Evolutionary conservation across 306 rosid species (phyloP).

Genomic region (Elaeagnus macrophylla): DNA sequence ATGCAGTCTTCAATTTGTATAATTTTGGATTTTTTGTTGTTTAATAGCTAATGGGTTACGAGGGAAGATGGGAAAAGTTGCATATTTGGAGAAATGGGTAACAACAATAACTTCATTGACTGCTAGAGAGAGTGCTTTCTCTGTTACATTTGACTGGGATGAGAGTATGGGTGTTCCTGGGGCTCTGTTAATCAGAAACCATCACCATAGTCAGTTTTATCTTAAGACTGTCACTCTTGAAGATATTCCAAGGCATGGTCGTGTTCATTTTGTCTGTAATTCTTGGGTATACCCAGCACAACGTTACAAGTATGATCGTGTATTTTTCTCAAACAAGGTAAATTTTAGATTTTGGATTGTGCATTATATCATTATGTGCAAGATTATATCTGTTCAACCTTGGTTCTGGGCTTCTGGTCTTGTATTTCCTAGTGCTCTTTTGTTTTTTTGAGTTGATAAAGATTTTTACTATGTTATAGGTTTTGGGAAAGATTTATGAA

Average conservation of each 20-base stretch:
- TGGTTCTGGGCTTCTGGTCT: neutral
- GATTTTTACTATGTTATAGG: too few relatives aligned
- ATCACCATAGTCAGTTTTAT: conserved; percentile 70
- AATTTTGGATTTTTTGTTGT: neutral
- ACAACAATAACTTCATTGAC: conserved; percentile 32
- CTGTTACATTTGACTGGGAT: conserved; percentile 57
- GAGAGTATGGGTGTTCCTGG: conserved; percentile 68
- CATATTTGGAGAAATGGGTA: conserved; percentile 64
- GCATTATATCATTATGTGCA: neutral
- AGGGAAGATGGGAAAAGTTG: conserved; percentile 50
- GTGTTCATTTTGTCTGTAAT: conserved; percentile 58
- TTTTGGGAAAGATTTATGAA: too few relatives aligned
- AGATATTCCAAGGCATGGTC: conserved; percentile 55
- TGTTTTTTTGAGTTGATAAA: too few relatives aligned
- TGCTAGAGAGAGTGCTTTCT: conserved; percentile 38
- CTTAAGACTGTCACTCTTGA: conserved; percentile 58
- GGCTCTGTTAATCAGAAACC: conserved; percentile 48
- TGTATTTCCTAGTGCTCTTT: neutral
- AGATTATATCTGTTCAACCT: neutral
- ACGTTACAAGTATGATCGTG: conserved; percentile 52
- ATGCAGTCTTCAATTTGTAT: neutral
- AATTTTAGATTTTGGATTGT: neutral
- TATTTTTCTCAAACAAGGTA: conserved; percentile 80
- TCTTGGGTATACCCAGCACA: conserved; percentile 93
- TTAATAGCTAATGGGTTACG: conserved; percentile 29